These are phyloP conservation scores for Ophiostoma piceae DNA, from an alignment of 2,329 filamentous ascomycete genomes.

Conservation along the genomic window DNA sequence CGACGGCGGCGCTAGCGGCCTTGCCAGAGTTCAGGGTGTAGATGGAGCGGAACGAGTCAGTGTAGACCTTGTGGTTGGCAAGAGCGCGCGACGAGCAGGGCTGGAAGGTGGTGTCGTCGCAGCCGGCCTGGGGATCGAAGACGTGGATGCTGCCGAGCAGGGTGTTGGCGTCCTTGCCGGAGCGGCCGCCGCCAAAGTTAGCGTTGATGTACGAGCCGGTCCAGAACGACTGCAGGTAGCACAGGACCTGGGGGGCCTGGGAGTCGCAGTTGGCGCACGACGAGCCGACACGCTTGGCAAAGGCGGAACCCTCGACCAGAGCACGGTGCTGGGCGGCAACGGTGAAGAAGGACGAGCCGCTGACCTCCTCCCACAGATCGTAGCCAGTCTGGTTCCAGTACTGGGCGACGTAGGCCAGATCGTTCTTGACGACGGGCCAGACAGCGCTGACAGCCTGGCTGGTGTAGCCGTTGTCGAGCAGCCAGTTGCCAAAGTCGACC, in stretches of 20 bases:
- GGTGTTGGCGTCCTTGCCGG: constrained; percentile 67
- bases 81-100: constrained; percentile 66
- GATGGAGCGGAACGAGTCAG: constrained; percentile 65
- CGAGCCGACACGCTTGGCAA: constrained; percentile 60
- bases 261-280: constrained; percentile 54
- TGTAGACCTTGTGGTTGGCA: constrained; percentile 69
- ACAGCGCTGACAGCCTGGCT: constrained; percentile 51
- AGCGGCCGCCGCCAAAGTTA: constrained; percentile 53
- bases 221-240: constrained; percentile 73
- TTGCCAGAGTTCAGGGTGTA: constrained; percentile 67
- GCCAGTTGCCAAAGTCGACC: constrained; percentile 66
- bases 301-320: constrained; percentile 59
- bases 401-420: constrained; percentile 67
- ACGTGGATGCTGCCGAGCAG: constrained; percentile 61
- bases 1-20: constrained; percentile 52
- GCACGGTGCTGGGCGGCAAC: constrained; percentile 63
- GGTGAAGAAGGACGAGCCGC: constrained; percentile 75
- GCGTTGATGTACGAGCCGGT: constrained; percentile 58
- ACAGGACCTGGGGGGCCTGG: constrained; percentile 65
- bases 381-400: constrained; percentile 65
- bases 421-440: constrained; percentile 72
- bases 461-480: constrained; percentile 57
- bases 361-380: constrained; percentile 80
- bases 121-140: constrained; percentile 62
- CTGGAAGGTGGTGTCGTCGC: constrained; percentile 69